These are phyloP conservation scores for Hanseniaspora jakobsenii DNA, from an alignment of 805 yeast species.

Conservation along the genomic window DNA sequence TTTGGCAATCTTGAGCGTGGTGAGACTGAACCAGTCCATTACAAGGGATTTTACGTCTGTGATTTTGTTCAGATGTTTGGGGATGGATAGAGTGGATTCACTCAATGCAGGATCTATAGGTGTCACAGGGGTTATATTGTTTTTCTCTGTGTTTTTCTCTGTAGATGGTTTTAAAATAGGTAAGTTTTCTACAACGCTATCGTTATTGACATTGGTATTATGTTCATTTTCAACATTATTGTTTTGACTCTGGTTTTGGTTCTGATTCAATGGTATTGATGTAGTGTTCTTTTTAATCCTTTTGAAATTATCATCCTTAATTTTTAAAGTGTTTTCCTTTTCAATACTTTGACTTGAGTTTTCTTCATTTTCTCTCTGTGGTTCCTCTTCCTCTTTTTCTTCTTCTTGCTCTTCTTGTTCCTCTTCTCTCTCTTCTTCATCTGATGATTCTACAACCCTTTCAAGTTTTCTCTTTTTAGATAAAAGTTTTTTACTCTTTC, in stretches of 20 bases:
- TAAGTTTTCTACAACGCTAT: too few species aligned
- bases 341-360: too few species aligned
- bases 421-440: neutral
- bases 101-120: constrained; percentile 2
- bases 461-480: neutral
- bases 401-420: neutral
- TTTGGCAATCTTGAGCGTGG: constrained; percentile 1
- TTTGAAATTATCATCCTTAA: too few species aligned
- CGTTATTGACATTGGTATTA: too few species aligned
- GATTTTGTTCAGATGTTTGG: neutral
- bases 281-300: too few species aligned
- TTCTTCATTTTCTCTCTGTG: too few species aligned
- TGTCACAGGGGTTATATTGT: neutral
- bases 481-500: constrained; percentile 2
- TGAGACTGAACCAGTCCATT: constrained; percentile 9
- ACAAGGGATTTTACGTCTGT: constrained; percentile 1
- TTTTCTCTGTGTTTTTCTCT: too few species aligned
- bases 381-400: neutral
- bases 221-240: too few species aligned
- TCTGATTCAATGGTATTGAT: too few species aligned
- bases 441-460: neutral
- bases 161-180: too few species aligned
- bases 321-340: too few species aligned
- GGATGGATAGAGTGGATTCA: neutral
- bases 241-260: too few species aligned